phyloP scores from a whole-genome alignment of 768 basidiomycete genomes.

The Pulveroboletus sp. region DNA sequence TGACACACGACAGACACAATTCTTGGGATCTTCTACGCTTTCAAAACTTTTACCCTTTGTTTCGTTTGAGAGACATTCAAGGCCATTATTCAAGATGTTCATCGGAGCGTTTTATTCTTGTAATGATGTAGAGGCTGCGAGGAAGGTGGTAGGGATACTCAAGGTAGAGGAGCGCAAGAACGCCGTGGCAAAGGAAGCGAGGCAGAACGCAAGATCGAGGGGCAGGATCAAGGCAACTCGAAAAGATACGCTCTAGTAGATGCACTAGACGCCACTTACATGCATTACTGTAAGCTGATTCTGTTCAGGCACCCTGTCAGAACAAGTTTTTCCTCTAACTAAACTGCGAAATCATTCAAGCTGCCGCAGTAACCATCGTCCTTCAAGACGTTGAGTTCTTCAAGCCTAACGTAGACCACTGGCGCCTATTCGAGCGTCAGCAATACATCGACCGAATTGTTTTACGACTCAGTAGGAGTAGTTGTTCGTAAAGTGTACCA shows the following conservation, averaged over 20 bases:
- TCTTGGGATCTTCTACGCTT: conserved; percentile 24
- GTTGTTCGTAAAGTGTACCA: no score
- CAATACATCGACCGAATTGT: no score
- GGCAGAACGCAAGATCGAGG: conserved; percentile 17
- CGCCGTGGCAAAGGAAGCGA: conserved; percentile 8
- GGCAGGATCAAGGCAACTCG: conserved; percentile 17
- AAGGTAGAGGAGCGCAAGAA: conserved; percentile 36
- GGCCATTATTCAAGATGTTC: conserved; percentile 72
- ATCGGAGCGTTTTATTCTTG: conserved; percentile 59
- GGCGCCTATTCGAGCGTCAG: no score
- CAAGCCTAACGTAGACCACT: no score
- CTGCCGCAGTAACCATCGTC: no score
- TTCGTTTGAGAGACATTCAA: conserved; percentile 57
- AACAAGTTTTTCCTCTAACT: no score
- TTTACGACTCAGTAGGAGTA: no score
- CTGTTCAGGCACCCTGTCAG: no score
- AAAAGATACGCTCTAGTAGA: background rate
- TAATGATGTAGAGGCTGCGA: conserved; percentile 53
- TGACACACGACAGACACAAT: conserved; percentile 28
- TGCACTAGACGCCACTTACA: no score
- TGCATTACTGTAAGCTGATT: no score
- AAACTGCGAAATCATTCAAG: no score
- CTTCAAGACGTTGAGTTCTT: no score
- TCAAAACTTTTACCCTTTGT: conserved; percentile 41
- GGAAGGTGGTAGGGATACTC: conserved; percentile 53